Percentiles rank a stretch among this genome's conserved stretches.
Evolutionary conservation across 2,329 filamentous ascomycete genomes (phyloP).

Genomic region (Davidsoniella neocaledoniae): DNA sequence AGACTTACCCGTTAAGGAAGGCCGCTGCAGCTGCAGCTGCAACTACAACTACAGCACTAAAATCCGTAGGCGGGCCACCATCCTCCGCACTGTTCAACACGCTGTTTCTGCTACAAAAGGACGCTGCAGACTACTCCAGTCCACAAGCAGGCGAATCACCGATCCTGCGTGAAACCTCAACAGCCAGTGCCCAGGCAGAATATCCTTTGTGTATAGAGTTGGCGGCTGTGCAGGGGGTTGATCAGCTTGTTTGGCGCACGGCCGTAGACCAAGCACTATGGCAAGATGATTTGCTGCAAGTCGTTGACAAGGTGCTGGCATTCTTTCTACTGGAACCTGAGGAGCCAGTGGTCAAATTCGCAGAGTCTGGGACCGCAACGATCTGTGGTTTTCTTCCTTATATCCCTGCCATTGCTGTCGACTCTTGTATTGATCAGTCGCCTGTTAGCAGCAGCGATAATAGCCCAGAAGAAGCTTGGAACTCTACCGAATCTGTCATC

Average conservation of each 20-base stretch:
- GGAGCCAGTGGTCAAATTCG: constrained; percentile 29
- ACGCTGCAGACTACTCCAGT: not conserved
- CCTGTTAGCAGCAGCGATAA: not conserved
- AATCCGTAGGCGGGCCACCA: constrained; percentile 13
- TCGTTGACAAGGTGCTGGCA: constrained; percentile 31
- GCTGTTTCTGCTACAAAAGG: constrained; percentile 32
- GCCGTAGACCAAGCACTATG: constrained; percentile 47
- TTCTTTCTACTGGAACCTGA: not conserved
- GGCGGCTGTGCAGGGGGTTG: constrained; percentile 33
- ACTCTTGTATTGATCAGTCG: not conserved
- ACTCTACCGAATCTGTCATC: constrained; percentile 22
- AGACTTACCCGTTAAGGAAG: constrained; percentile 61
- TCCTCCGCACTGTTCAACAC: constrained; percentile 33
- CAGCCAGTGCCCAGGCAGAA: constrained; percentile 42
- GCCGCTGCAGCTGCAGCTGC: constrained; percentile 32
- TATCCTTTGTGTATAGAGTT: constrained; percentile 73
- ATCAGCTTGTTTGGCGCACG: constrained; percentile 49
- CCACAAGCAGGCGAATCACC: not conserved
- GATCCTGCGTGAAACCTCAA: not conserved
- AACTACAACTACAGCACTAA: constrained; percentile 18
- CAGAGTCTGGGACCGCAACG: not conserved
- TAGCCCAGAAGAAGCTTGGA: constrained; percentile 19
- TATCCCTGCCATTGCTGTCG: not conserved
- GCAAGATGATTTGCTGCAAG: constrained; percentile 33
- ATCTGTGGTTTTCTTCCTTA: not conserved